Conservation (phyloP, 768 basidiomycete species). For the Strobilomyces echinocephalus region DNA sequence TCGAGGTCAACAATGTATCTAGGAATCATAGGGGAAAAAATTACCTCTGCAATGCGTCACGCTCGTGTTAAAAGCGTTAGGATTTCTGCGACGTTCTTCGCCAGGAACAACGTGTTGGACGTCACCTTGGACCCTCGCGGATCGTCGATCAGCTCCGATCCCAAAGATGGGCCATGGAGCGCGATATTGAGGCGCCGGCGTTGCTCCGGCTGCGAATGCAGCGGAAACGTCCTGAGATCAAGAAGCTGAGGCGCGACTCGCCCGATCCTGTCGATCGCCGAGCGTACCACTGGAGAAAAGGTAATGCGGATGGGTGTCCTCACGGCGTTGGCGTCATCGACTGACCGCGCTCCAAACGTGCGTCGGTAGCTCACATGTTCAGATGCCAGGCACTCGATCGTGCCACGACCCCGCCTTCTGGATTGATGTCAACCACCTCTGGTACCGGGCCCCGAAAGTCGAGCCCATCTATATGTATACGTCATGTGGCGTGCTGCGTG, state of each 20-base stretch:
- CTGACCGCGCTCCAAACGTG: constrained; percentile 4
- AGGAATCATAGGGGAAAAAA: too few relatives aligned
- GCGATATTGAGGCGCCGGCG: constrained; percentile 93
- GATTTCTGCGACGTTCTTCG: too few relatives aligned
- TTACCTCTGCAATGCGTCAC: too few relatives aligned
- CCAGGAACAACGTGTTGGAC: too few relatives aligned
- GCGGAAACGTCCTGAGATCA: constrained; percentile 67
- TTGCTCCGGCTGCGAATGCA: constrained; percentile 95
- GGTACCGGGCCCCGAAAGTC: constrained; percentile 93
- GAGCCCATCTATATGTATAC: constrained; percentile 81
- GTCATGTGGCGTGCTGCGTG: constrained; percentile 4
- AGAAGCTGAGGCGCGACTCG: constrained; percentile 80
- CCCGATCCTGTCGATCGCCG: constrained; percentile 92
- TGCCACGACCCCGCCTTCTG: constrained; percentile 79
- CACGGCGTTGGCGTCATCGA: constrained; percentile 8
- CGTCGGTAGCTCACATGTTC: constrained; percentile 62
- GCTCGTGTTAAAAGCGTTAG: too few relatives aligned
- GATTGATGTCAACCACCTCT: constrained; percentile 86
- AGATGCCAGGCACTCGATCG: constrained; percentile 76
- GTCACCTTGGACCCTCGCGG: too few relatives aligned
- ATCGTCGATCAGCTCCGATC: too few relatives aligned
- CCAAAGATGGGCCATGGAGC: too few relatives aligned
- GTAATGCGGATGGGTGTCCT: constrained; percentile 95
- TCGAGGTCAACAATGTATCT: too few relatives aligned
- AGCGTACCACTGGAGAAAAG: constrained; percentile 93